Base-by-base conservation (phyloP, 345 rosid genomes). In the Arabidopsis suecica region DNA sequence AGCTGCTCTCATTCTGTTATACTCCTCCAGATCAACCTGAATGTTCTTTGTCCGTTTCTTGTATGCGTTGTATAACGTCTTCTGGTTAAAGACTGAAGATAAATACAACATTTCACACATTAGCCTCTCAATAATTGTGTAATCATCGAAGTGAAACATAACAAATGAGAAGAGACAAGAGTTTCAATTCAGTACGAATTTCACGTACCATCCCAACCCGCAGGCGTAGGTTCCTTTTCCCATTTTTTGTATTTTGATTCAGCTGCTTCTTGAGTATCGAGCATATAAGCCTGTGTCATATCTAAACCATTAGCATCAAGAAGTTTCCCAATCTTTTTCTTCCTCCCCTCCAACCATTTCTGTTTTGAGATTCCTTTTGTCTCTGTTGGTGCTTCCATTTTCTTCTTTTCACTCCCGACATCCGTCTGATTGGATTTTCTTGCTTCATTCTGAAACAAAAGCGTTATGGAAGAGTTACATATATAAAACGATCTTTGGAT, bases 181-280 rank as follows among this genome's bases (percentile, higher is more conserved):
- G 22, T 28, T 28, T n/a, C 5, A 48, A 22, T 8, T 60, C 4
- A 45, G 22, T 55, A 61, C 45, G 60, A 30, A 45, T 10, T 3
- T 36, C 14, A 71, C 89, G 51, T 83, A 95, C 99, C 98, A 71
- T 95, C 99, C 98, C 99, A 92, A 75, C 98, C 96, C 76, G 73
- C 80, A 33, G 99, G 98, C 33, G 98, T 97, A 18, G 97, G 94
- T 69, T 89, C 98, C 73, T 92, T 92, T 51, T 89, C 98, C 98
- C 99, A 90, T 57, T 95, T 95, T 84, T 95, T 90, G 77, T 92
- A 95, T 74, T 92, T 95, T 34, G 86, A 53, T 86, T 92, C 97
- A 0, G 98, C 98, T 32, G 88, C 87, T 82, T 88, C 97, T 69
- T 90, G 97, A 9, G 98, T 95, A 74, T 95, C 98, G 40, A 95